Base-by-base conservation (phyloP, 768 basidiomycete genomes). In the Mycena chlorophos region DNA sequence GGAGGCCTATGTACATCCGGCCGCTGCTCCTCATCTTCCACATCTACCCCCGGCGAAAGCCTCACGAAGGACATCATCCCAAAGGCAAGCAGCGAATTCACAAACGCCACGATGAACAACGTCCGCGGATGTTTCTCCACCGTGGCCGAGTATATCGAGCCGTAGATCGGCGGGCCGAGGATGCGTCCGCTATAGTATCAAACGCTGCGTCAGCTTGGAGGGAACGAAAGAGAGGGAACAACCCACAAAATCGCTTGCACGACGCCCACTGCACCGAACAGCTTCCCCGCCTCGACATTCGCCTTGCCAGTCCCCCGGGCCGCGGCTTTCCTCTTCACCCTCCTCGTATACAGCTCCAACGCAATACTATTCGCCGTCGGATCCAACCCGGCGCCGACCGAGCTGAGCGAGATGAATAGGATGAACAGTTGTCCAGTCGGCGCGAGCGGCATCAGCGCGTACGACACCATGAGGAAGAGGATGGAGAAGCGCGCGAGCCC, bases 221-320 rank as follows among this genome's bases (percentile, higher is more conserved):
- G 19, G 38, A 20, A 19, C 3, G 38, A 5, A 8, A 43, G 40
- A 70, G 72, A 77, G 10, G 92, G 65, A 4, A 88, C 31, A 17
- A 34, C 31, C 17, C 31, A 42, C 40, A 42, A 42, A 22, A 42
- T 19, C 8, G 40, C 84, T 57, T 88, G 83, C 3, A 92, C 61
- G 26, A 94, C 88, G 53, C 86, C 85, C 54, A 94, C 61, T 3
- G 85, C 91, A 13, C 91, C 94, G 64, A 94, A 94, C 17, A 97
- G 74, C n/a, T 42, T 42, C 40, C 40, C 83, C 83, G 61, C 13
- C 40, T 42, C 40, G 8, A 20, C 13, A 12, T 8, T 20, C 8
- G 8, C 40, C 40, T 42, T 19, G n/a, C n/a, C n/a, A n/a, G n/a
- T n/a, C n/a, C n/a, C n/a, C n/a, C n/a, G n/a, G n/a, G n/a, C n/a